phyloP scores from a whole-genome alignment of 2,329 filamentous ascomycete species.

The Arthrocladium fulminans region DNA sequence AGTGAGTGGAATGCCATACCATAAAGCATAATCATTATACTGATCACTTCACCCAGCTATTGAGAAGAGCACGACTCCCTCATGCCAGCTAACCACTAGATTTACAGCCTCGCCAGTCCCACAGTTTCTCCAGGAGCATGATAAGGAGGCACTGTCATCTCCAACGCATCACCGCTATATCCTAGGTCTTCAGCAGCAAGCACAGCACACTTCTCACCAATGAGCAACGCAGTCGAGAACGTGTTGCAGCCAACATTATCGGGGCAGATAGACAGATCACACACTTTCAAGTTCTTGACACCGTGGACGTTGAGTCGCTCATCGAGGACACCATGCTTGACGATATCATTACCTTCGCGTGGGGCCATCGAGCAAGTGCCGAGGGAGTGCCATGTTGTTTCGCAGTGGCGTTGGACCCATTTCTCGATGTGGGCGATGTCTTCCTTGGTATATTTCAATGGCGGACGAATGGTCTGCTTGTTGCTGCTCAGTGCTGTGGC shows the following conservation, averaged over 20 bases:
- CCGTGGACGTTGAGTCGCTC: constrained; percentile 70
- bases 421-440: constrained; percentile 55
- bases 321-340: constrained; percentile 70
- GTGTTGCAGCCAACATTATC: constrained; percentile 68
- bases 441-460: constrained; percentile 55
- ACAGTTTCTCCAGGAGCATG: constrained; percentile 34
- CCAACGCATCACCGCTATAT: constrained; percentile 61
- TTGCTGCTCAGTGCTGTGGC: constrained; percentile 54
- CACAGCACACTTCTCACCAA: constrained; percentile 65
- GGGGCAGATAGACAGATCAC: constrained; percentile 66
- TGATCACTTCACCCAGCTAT: not conserved
- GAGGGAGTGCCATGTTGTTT: constrained; percentile 64
- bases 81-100: too few relatives aligned
- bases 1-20: too few relatives aligned
- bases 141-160: constrained; percentile 66
- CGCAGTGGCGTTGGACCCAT: constrained; percentile 62
- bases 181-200: constrained; percentile 65
- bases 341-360: constrained; percentile 65
- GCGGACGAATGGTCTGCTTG: constrained; percentile 49
- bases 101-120: constrained; percentile 27
- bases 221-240: constrained; percentile 59
- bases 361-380: constrained; percentile 71
- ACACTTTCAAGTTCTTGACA: constrained; percentile 67
- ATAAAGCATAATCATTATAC: too few relatives aligned
- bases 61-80: too few relatives aligned